These are phyloP conservation scores for Psilocybe cubensis DNA, from an alignment of 768 basidiomycete species.

Conservation along the genomic window DNA sequence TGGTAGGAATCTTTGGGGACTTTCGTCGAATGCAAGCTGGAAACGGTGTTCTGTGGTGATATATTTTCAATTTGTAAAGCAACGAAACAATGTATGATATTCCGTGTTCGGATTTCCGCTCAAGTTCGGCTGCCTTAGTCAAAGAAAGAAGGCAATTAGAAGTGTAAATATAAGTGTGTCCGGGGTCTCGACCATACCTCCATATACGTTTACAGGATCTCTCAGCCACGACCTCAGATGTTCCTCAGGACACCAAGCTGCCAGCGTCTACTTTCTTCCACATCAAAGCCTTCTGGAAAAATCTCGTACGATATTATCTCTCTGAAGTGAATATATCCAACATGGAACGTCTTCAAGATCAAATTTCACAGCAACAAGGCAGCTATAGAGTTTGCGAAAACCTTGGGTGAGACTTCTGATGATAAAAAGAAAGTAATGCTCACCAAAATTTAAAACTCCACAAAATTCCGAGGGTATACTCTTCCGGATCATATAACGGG, in stretches of 20 bases:
- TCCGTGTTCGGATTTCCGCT: background rate
- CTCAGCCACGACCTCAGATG: too few species aligned
- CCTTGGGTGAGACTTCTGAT: background rate
- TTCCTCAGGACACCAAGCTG: background rate
- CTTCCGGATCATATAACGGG: background rate
- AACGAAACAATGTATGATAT: too few species aligned
- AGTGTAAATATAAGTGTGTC: background rate
- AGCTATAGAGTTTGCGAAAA: background rate
- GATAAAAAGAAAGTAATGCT: background rate
- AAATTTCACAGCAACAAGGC: background rate
- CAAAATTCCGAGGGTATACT: constrained; percentile 8
- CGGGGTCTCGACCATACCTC: background rate
- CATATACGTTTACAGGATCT: too few species aligned
- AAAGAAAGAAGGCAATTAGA: background rate
- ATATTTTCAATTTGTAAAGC: background rate
- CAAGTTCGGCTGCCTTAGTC: background rate
- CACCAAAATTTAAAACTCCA: background rate
- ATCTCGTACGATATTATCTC: background rate
- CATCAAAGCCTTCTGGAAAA: background rate
- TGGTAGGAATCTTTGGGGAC: background rate
- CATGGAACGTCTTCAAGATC: background rate
- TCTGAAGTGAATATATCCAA: background rate
- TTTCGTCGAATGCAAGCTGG: background rate
- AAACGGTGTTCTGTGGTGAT: background rate
- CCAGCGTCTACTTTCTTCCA: background rate